Percentiles rank a stretch among this genome's conserved stretches.
Evolutionary conservation across 2,329 filamentous ascomycete genomes (phyloP).

Genomic region (Trichoderma sp.): DNA sequence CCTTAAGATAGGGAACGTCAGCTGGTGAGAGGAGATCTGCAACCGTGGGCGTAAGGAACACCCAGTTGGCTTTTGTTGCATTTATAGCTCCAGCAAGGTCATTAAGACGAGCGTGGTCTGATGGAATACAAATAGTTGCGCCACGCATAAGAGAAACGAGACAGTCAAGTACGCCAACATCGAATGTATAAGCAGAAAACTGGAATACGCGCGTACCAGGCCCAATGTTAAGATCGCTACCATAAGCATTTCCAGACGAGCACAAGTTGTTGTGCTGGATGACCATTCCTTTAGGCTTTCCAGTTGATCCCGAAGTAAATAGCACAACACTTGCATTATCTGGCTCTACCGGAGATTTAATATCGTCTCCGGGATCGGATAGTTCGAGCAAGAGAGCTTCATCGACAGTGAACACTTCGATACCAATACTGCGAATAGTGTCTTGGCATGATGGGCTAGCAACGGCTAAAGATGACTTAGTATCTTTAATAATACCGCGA

Average conservation of each 20-base stretch:
- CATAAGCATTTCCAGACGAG: slow-evolving; percentile 13
- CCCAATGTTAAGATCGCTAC: slow-evolving; percentile 9
- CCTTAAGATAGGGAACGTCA: slow-evolving; percentile 13
- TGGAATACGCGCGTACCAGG: slow-evolving; percentile 21
- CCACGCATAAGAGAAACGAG: slow-evolving; percentile 22
- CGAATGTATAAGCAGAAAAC: slow-evolving; percentile 25
- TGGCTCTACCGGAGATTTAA: neutral
- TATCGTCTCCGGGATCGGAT: neutral
- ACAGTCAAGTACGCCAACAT: slow-evolving; percentile 23
- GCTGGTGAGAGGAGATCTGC: slow-evolving; percentile 17
- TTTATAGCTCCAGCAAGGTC: slow-evolving; percentile 21
- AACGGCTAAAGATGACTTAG: slow-evolving; percentile 3
- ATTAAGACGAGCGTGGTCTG: slow-evolving; percentile 21
- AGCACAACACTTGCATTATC: slow-evolving; percentile 12
- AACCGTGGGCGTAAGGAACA: slow-evolving; percentile 23
- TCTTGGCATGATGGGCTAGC: slow-evolving; percentile 2
- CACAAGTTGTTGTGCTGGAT: slow-evolving; percentile 19
- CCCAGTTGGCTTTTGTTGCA: slow-evolving; percentile 11
- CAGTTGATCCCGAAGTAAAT: slow-evolving; percentile 18
- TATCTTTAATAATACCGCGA: slow-evolving; percentile 11
- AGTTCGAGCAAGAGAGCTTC: slow-evolving; percentile 7
- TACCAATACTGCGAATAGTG: neutral
- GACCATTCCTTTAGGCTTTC: slow-evolving; percentile 12
- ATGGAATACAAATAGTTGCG: slow-evolving; percentile 24
- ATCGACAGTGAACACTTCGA: slow-evolving; percentile 15